phyloP scores from a whole-genome alignment of 306 rosid species.

The Vigna mungo region DNA sequence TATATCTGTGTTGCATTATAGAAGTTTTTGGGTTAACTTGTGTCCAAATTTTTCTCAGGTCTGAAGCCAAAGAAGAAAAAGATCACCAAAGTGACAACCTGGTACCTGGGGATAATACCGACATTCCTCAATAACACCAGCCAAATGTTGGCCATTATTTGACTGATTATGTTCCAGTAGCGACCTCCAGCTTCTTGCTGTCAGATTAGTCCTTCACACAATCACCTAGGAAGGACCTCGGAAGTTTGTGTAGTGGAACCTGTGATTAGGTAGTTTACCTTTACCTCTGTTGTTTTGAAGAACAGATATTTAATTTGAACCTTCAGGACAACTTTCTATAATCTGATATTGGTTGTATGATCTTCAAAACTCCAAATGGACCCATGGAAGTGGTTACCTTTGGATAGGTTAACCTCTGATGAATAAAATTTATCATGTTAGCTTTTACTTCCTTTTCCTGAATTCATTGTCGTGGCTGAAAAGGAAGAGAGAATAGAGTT shows the following conservation, averaged over 20 bases:
- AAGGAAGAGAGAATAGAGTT: background rate
- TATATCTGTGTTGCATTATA: background rate
- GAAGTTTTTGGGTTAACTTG: slow-evolving; percentile 19
- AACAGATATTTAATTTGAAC: slow-evolving; percentile 34
- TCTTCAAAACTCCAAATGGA: slow-evolving; percentile 32
- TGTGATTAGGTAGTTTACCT: slow-evolving; percentile 26
- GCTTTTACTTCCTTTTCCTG: slow-evolving; percentile 10
- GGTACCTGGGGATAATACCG: slow-evolving; percentile 47
- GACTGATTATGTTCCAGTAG: slow-evolving; percentile 39
- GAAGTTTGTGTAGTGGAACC: slow-evolving; percentile 38
- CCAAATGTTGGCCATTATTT: slow-evolving; percentile 40
- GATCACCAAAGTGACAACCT: slow-evolving; percentile 45
- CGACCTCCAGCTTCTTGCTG: slow-evolving; percentile 42
- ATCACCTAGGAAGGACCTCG: slow-evolving; percentile 29
- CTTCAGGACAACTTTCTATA: slow-evolving; percentile 35
- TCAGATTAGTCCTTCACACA: slow-evolving; percentile 19
- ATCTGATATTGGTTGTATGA: slow-evolving; percentile 28
- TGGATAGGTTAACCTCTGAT: slow-evolving; percentile 44
- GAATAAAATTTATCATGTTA: slow-evolving; percentile 43
- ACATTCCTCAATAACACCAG: slow-evolving; percentile 43
- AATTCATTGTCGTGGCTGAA: slow-evolving; percentile 9
- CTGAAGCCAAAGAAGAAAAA: slow-evolving; percentile 47
- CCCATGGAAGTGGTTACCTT: slow-evolving; percentile 42
- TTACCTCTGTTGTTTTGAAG: slow-evolving; percentile 14
- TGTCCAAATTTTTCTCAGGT: slow-evolving; percentile 46